Evolutionary conservation across 345 rosid species (phyloP).

Genomic region (Euclidium syriacum): DNA sequence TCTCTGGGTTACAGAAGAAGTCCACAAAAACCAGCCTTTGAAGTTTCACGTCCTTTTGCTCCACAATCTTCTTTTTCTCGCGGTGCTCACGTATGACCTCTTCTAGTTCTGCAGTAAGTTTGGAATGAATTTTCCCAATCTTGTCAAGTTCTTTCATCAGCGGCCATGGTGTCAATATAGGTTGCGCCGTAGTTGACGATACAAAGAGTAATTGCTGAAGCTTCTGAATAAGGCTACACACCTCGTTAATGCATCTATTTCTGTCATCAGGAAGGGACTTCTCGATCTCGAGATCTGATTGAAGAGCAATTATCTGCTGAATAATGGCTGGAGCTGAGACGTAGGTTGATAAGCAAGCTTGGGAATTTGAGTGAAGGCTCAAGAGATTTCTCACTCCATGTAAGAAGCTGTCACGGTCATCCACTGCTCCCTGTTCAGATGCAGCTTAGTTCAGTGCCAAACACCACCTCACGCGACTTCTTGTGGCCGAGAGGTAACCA

Average conservation of each 20-base stretch:
- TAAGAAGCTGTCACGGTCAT: constrained; percentile 84
- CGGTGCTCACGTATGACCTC: constrained; percentile 86
- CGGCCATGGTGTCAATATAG: constrained; percentile 80
- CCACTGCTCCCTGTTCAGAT: constrained; percentile 92
- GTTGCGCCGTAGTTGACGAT: constrained; percentile 95
- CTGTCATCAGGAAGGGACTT: constrained; percentile 86
- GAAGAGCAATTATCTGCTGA: constrained; percentile 78
- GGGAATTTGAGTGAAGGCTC: constrained; percentile 81
- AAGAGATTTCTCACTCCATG: constrained; percentile 94
- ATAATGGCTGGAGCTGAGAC: constrained; percentile 92
- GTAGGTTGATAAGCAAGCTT: constrained; percentile 67
- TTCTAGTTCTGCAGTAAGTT: constrained; percentile 82
- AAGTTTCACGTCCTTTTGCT: constrained; percentile 80
- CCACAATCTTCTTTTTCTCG: constrained; percentile 85
- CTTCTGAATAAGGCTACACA: constrained; percentile 82
- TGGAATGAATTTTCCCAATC: constrained; percentile 80
- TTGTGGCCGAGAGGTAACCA: constrained; percentile 74
- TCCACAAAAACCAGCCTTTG: constrained; percentile 79
- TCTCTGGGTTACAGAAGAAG: constrained; percentile 83
- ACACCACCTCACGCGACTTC: constrained; percentile 86
- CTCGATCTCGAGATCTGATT: constrained; percentile 76
- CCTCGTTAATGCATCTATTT: constrained; percentile 82
- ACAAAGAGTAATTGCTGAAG: constrained; percentile 88
- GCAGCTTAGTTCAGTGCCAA: constrained; percentile 83
- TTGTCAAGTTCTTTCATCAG: constrained; percentile 93